These are phyloP conservation scores for Xylaria castorea DNA, from an alignment of 495 filamentous ascomycete genomes.

Conservation along the genomic window DNA sequence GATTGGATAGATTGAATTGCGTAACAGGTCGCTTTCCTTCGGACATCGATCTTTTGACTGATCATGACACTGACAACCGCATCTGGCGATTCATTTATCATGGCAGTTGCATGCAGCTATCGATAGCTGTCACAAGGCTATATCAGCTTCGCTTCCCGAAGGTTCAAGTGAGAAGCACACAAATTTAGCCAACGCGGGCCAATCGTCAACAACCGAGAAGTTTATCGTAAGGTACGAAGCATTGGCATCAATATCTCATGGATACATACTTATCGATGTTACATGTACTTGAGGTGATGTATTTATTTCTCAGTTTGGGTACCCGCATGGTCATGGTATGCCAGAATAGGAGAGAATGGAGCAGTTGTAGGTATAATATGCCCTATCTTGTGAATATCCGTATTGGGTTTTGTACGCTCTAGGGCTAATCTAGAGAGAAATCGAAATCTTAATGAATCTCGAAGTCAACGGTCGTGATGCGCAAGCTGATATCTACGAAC, in stretches of 20 bases:
- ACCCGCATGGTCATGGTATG: not conserved
- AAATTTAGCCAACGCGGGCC: not conserved
- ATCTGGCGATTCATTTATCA: slow-evolving; percentile 6
- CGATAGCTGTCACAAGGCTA: not conserved
- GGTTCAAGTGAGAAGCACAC: not conserved
- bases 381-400: not conserved
- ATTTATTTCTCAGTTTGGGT: not conserved
- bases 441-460: not conserved
- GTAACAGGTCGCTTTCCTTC: not conserved
- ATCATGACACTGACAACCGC: slow-evolving; percentile 9
- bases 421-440: not conserved
- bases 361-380: not conserved
- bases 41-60: not conserved
- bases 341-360: not conserved
- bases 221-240: not conserved
- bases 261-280: not conserved
- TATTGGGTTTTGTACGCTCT: not conserved
- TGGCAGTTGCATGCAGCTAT: slow-evolving; percentile 21
- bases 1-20: too few species aligned
- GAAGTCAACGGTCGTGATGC: not conserved
- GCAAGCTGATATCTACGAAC: not conserved
- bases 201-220: not conserved
- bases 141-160: not conserved
- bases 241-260: not conserved
- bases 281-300: not conserved